Base-by-base conservation (phyloP, 1,284 basidiomycete species). In the Cryptococcus floricola region DNA sequence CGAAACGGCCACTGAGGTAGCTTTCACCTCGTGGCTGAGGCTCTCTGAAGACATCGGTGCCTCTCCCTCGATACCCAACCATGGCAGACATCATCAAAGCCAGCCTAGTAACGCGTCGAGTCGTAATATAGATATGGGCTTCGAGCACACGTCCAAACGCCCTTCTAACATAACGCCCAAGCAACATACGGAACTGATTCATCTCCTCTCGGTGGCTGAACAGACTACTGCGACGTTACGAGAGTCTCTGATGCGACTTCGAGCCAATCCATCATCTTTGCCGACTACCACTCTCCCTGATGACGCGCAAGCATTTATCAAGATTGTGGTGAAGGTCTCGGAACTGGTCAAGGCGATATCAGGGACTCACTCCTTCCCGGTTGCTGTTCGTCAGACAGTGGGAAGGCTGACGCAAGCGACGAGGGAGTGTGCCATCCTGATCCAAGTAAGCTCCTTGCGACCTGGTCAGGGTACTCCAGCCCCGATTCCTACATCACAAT, bases 241-340 rank as follows among this genome's bases (percentile, higher is more conserved):
- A 47, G 69, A 72, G 55, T 65, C 64, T 7, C 55, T 73, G 7
- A 70, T 73, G 66, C 69, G 69, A 6, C 53, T 76, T 1, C 64
- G 74, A 34, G 74, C 72, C n/a, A 68, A 68, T 60, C 63, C 69
- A 3, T 50, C 59, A 19, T 59, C 58, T n/a, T 62, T 62, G 18
- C 56, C 62, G n/a, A 60, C 65, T 25, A 63, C 65, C 2, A 58
- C 66, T 4, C 56, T 75, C 9, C 66, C 70, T 10, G 66, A 68
- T 28, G 65, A 74, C 39, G 72, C 70, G 6, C 69, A 71, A 31
- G 54, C 57, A 10, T 76, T 75, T 59, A 75, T 73, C 60, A 74
- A 78, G 65, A 74, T 74, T 38, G 79, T 81, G 8, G 75, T 79
- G 54, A 71, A 71, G 43, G 77, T 80, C 1, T 76, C 76, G 19